Percentiles rank a stretch among this genome's conserved stretches.
Conservation (phyloP, 1,139 yeast genomes). For the Yamadazyma pseudoaaseri region DNA sequence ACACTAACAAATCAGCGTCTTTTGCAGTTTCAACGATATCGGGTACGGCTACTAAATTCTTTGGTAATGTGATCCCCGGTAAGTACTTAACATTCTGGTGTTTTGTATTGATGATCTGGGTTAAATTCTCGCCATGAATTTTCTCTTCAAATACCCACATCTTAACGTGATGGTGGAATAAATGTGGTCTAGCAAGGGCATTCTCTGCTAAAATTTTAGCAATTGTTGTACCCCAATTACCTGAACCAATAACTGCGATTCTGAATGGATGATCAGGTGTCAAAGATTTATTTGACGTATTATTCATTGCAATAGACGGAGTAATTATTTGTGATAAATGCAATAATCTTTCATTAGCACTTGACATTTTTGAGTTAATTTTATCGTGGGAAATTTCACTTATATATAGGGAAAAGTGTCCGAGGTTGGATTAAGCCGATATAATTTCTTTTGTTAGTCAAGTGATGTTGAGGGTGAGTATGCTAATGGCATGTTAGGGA, state of each 20-base stretch:
- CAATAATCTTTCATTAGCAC: slow-evolving; percentile 37
- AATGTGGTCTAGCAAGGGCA: slow-evolving; percentile 37
- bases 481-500: no score
- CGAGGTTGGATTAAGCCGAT: no score
- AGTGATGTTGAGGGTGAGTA: no score
- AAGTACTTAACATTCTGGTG: slow-evolving; percentile 48
- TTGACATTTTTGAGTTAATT: slow-evolving; percentile 7
- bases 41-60: slow-evolving; percentile 43
- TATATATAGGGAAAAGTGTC: no score
- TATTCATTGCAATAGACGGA: slow-evolving; percentile 18
- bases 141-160: slow-evolving; percentile 52
- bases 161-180: slow-evolving; percentile 38
- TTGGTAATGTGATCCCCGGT: slow-evolving; percentile 44
- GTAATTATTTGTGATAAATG: slow-evolving; percentile 37
- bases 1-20: slow-evolving; percentile 73
- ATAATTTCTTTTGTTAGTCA: no score
- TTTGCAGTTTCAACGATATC: slow-evolving; percentile 36
- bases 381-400: no score
- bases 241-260: slow-evolving; percentile 46
- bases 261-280: slow-evolving; percentile 35
- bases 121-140: slow-evolving; percentile 41
- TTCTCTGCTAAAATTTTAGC: slow-evolving; percentile 49
- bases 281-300: slow-evolving; percentile 16
- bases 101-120: slow-evolving; percentile 42
- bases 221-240: slow-evolving; percentile 52